Evolutionary conservation across 306 rosid species (phyloP).

Genomic region (Trifolium fragiferum): DNA sequence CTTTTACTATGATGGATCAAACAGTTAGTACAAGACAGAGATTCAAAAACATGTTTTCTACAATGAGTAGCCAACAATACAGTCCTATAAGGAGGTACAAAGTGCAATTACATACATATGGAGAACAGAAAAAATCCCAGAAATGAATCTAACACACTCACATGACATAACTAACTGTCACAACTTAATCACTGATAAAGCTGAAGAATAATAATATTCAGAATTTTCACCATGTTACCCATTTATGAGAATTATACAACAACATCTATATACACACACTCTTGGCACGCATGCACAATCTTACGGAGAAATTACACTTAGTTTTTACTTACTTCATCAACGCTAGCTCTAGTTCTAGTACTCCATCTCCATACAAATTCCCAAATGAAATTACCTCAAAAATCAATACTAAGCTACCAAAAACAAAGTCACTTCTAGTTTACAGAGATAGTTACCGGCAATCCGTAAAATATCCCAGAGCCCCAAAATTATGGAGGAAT

Average conservation of each 20-base stretch:
- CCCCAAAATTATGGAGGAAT: constrained; percentile 32
- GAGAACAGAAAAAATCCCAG: constrained; percentile 12
- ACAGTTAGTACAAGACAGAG: constrained; percentile 8
- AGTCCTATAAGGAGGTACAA: not conserved
- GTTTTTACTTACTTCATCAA: constrained; percentile 36
- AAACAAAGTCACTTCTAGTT: constrained; percentile 34
- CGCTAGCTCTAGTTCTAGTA: constrained; percentile 35
- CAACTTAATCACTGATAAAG: not conserved
- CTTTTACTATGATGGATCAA: constrained; percentile 13
- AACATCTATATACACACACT: not conserved
- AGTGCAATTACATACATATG: constrained; percentile 6
- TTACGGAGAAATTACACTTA: constrained; percentile 29
- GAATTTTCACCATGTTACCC: constrained; percentile 38
- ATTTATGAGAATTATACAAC: constrained; percentile 42
- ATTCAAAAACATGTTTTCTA: constrained; percentile 3
- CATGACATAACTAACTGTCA: not conserved
- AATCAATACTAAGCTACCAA: constrained; percentile 48
- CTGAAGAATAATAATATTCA: constrained; percentile 29
- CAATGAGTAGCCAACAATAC: not conserved
- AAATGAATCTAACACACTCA: not conserved
- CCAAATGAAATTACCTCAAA: constrained; percentile 44
- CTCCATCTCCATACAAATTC: constrained; percentile 43
- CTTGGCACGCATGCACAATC: constrained; percentile 33
- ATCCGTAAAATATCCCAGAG: constrained; percentile 68
- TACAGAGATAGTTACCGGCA: constrained; percentile 59